Evolutionary conservation across 805 yeast genomes (phyloP).

Genomic region (Pichia occidentalis): DNA sequence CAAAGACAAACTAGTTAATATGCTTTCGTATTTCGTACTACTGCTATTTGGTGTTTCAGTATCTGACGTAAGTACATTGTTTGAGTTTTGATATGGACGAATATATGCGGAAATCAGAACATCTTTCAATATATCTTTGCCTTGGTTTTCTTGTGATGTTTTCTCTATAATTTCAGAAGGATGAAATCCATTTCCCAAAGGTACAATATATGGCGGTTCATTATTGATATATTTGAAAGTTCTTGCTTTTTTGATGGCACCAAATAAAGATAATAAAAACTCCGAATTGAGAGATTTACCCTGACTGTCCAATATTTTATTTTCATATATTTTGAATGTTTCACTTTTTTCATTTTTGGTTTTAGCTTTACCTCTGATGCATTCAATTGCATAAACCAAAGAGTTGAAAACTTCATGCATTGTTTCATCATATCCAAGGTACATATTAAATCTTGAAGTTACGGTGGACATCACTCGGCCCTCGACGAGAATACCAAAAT

Average conservation of each 20-base stretch:
- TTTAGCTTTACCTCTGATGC: conserved; percentile 14
- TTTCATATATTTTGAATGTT: conserved; percentile 1
- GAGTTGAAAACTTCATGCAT: conserved; percentile 29
- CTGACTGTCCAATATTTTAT: conserved; percentile 11
- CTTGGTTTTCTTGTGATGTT: conserved; percentile 19
- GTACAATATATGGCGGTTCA: conserved; percentile 27
- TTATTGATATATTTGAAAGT: conserved; percentile 25
- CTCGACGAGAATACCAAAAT: conserved; percentile 27
- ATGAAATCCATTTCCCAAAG: conserved; percentile 25
- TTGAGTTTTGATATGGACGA: conserved; percentile 6
- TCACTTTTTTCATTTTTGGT: neutral
- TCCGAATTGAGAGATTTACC: conserved; percentile 18
- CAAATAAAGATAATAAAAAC: conserved; percentile 10
- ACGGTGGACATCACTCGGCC: conserved; percentile 18
- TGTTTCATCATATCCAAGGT: conserved; percentile 32
- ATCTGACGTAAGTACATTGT: too few relatives aligned
- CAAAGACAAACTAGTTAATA: too few relatives aligned
- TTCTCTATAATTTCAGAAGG: conserved; percentile 26
- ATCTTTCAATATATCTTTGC: conserved; percentile 1
- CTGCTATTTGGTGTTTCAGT: too few relatives aligned
- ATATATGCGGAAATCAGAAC: conserved; percentile 9
- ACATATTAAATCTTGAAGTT: conserved; percentile 21
- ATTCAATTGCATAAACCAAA: conserved; percentile 26
- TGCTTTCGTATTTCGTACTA: too few relatives aligned
- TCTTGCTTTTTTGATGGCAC: conserved; percentile 24